phyloP scores from a whole-genome alignment of 1,284 basidiomycete genomes.

The Retiboletus fuscus region DNA sequence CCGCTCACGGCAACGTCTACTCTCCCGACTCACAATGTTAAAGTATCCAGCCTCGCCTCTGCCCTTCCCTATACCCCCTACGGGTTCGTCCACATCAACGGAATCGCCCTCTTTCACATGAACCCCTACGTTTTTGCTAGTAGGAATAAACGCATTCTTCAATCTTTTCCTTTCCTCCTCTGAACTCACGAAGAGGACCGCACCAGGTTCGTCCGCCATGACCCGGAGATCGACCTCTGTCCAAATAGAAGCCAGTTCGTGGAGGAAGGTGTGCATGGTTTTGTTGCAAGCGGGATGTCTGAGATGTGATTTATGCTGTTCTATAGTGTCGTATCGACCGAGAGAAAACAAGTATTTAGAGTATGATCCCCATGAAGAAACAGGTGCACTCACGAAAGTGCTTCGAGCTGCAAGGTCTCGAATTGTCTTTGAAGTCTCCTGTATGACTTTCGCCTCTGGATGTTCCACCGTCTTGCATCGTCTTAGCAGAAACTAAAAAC shows the following conservation, averaged over 20 bases:
- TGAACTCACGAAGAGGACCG: not conserved
- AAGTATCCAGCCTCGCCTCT: not conserved
- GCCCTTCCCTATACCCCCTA: no score
- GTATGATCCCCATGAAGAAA: not conserved
- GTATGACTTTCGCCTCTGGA: slow-evolving; percentile 26
- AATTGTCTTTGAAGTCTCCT: no score
- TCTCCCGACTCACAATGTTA: not conserved
- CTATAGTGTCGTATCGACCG: no score
- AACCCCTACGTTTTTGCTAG: not conserved
- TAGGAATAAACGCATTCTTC: not conserved
- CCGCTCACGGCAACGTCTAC: no score
- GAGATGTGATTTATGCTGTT: no score
- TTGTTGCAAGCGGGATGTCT: no score
- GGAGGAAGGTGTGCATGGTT: no score
- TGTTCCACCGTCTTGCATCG: slow-evolving; percentile 42
- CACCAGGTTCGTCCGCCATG: not conserved
- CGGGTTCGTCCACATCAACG: no score
- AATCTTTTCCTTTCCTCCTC: not conserved
- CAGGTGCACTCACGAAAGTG: slow-evolving; percentile 29
- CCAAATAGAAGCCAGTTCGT: no score
- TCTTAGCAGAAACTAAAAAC: slow-evolving; percentile 38
- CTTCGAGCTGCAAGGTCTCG: slow-evolving; percentile 20
- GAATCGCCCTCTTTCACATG: not conserved
- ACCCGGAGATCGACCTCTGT: not conserved
- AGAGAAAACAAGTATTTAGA: not conserved